Evolutionary conservation across 1,284 basidiomycete genomes (phyloP), one percentile per base, ranked within the genome.

Genomic region (Hymenochaete sp.): DNA sequence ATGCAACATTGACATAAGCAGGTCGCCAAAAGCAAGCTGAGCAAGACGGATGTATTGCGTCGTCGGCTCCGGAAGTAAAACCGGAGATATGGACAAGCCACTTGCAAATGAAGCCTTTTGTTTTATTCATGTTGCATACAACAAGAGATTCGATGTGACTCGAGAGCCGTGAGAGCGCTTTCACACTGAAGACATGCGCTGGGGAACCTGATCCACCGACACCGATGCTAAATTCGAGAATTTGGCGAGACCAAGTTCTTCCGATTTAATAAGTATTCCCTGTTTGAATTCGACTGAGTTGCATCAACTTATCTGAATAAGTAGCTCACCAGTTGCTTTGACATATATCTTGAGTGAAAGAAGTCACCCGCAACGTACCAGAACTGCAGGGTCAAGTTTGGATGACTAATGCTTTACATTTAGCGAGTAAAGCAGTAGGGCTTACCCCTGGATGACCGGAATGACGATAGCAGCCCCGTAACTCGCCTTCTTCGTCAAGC

Each of bases 361-460:
- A 52, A 52, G 26, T 47, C 48, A 11, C 51, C 51, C 13, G 41
- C 47, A 4, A 48, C 51, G 31, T 46, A 52, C 48, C 48, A 52
- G 31, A 52, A 48, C 48, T 46, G 18, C 22, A 33, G 27, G 4
- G 0, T 6, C 10, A n/a, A 21, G 33, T 3, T 26, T 28, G 9
- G 6, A 21, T 13, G 14, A 9, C 22, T 8, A 24, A 29, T n/a
- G 8, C 4, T 21, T 36, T 31, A 31, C 28, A 28, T 22, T 16
- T 11, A 24, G 21, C 16, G 11, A 22, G 21, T 13, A 18, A 27
- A 22, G 26, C 3, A 11, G 11, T 3, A 9, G 14, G 27, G 38
- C 45, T 14, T 31, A 51, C 49, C n/a, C 49, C 49, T 8, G 49
- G 49, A 14, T 47, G 48, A 3, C 51, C 48, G 1, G 48, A 49